Percentiles rank a stretch among this genome's conserved stretches.
These are phyloP conservation scores for Sugiyamaella neomexicana DNA, from an alignment of 1,139 yeast genomes.

Conservation along the genomic window DNA sequence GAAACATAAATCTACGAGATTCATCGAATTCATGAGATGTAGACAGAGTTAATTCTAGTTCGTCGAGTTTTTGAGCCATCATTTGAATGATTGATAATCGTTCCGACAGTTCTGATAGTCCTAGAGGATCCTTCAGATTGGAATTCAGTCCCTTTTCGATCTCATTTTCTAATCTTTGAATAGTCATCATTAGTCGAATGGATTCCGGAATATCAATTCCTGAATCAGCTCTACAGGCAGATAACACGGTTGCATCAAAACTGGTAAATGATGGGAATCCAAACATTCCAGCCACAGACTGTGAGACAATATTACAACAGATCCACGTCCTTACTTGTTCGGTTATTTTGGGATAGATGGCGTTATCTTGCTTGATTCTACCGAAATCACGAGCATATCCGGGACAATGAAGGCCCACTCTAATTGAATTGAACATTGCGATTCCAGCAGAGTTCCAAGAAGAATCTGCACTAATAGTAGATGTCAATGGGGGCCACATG, in stretches of 20 bases:
- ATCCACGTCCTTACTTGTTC: slow-evolving; percentile 93
- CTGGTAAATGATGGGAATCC: slow-evolving; percentile 93
- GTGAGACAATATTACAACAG: slow-evolving; percentile 87
- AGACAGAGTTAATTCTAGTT: slow-evolving; percentile 57
- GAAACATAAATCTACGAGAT: slow-evolving; percentile 63
- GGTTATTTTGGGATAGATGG: slow-evolving; percentile 48
- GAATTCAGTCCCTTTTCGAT: slow-evolving; percentile 75
- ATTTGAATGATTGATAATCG: slow-evolving; percentile 72
- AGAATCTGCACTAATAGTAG: slow-evolving; percentile 91
- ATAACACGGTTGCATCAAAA: slow-evolving; percentile 71
- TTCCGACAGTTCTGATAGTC: slow-evolving; percentile 63
- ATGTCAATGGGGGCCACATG: slow-evolving; percentile 94
- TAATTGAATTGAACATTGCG: slow-evolving; percentile 85
- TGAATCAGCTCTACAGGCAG: slow-evolving; percentile 48
- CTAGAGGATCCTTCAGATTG: slow-evolving; percentile 66
- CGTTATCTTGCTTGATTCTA: slow-evolving; percentile 40
- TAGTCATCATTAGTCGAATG: slow-evolving; percentile 72
- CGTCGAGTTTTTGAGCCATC: slow-evolving; percentile 69
- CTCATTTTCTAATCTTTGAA: slow-evolving; percentile 84
- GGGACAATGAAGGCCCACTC: slow-evolving; percentile 85
- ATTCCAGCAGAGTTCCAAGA: slow-evolving; percentile 94
- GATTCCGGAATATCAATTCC: slow-evolving; percentile 56
- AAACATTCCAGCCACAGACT: slow-evolving; percentile 84
- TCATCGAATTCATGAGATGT: slow-evolving; percentile 53
- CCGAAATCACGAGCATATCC: slow-evolving; percentile 59